Evolutionary conservation across 345 rosid species (phyloP), one percentile per base, ranked within the genome.

Genomic region (Eucalyptus marginata): DNA sequence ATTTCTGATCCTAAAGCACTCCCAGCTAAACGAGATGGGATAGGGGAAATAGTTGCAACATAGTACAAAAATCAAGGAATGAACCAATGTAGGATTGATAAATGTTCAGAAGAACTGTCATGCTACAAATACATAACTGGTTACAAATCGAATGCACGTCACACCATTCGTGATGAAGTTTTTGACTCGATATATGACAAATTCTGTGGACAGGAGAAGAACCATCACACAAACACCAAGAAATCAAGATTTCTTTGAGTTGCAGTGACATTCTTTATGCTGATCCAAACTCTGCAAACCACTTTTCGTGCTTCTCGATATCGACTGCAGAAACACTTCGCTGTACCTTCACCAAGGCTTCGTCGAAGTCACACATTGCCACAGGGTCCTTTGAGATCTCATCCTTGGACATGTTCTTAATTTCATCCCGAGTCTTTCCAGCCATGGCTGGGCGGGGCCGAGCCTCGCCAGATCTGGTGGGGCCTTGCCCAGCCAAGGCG

Each of bases 341-440:
- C 59, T 98, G 99, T 88, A 98, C 99, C 94, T 98, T 98, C 86
- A 89, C 92, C 86, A 97, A 90, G 40, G 99, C 99, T 91, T 98
- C 99, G 88, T 98, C 99, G 76, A 98, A 98, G 92, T 98, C 99
- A n/a, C 99, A 98, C 99, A 96, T 98, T 1, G 97, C 99, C 7
- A 98, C 96, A 3, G 99, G 99, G 90, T 98, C 99, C 46, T 97
- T 97, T 10, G 99, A 98, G 50, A 98, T 98, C 88, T 98, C 99
- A 58, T 97, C 99, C 93, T 98, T 97, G 52, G 99, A 86, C 99
- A 98, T 98, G 94, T 95, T 98, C 95, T 97, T 98, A 40, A 98
- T 98, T 95, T 98, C 99, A 40, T 98, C 99, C 29, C 99, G 93
- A 2, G 99, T 98, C 93, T 98, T 97, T 50, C 99, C 99, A 2